These are phyloP conservation scores for Ceriops decandra DNA, from an alignment of 345 rosid genomes.

Conservation along the genomic window DNA sequence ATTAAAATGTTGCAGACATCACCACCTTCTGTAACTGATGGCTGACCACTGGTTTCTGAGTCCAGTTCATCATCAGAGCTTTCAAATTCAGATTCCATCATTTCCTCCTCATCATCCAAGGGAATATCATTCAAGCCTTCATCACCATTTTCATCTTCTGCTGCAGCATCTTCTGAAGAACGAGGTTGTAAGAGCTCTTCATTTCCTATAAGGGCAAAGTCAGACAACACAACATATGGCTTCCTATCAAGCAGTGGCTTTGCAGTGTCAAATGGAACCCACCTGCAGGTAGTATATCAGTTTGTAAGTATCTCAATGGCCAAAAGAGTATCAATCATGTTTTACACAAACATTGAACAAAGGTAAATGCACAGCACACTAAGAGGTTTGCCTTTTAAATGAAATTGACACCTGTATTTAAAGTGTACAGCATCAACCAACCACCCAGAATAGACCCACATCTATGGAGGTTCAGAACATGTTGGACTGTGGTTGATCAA, in stretches of 20 bases:
- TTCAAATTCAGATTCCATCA: slow-evolving; percentile 43
- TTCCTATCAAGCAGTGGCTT: slow-evolving; percentile 70
- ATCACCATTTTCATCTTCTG: slow-evolving; percentile 37
- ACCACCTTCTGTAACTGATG: slow-evolving; percentile 25
- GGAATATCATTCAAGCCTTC: slow-evolving; percentile 35
- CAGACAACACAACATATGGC: slow-evolving; percentile 67
- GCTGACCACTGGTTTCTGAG: slow-evolving; percentile 24
- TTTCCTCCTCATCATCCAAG: slow-evolving; percentile 45
- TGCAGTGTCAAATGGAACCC: slow-evolving; percentile 69
- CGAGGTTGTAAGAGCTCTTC: slow-evolving; percentile 32
- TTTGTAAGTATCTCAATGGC: slow-evolving; percentile 11
- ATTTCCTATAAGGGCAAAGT: slow-evolving; percentile 38
- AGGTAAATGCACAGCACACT: not conserved
- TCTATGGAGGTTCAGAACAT: too few relatives aligned
- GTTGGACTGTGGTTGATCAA: too few relatives aligned
- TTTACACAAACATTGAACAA: not conserved
- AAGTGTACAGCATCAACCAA: not conserved
- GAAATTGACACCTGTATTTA: not conserved
- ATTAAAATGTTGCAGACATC: slow-evolving; percentile 49
- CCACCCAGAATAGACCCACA: too few relatives aligned
- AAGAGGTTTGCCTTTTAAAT: slow-evolving; percentile 3
- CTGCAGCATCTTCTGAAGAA: slow-evolving; percentile 35
- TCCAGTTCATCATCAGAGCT: slow-evolving; percentile 45
- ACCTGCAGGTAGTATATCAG: slow-evolving; percentile 52
- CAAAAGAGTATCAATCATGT: not conserved